Percentiles rank a stretch among this genome's conserved stretches.
Conservation (phyloP, 345 rosid species). For the Aquilaria malaccensis region DNA sequence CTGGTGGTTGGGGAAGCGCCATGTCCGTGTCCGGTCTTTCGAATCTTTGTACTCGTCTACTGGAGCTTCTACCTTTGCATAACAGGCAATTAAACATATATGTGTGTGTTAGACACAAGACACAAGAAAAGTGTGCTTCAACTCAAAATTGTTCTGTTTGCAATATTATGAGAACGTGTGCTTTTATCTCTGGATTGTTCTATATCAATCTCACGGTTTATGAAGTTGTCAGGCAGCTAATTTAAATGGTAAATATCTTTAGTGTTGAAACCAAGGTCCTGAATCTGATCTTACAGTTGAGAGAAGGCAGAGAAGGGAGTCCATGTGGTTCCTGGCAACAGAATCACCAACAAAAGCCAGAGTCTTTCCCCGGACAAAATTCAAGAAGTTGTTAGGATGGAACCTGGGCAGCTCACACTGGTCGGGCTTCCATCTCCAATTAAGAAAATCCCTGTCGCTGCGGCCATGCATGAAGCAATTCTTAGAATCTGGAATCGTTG, state of each 20-base stretch:
- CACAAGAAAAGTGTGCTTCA: neutral
- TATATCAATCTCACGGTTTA: no score
- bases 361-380: conserved; percentile 48
- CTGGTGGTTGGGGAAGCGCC: conserved; percentile 48
- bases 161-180: no score
- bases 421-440: conserved; percentile 80
- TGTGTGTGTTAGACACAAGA: no score
- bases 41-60: conserved; percentile 35
- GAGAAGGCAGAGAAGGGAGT: conserved; percentile 68
- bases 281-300: conserved; percentile 34
- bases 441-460: conserved; percentile 45
- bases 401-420: conserved; percentile 56
- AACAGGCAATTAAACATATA: no score
- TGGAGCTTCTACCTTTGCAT: conserved; percentile 50
- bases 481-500: conserved; percentile 58
- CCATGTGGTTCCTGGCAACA: conserved; percentile 77
- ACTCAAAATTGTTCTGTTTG: no score
- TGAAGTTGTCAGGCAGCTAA: no score
- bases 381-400: conserved; percentile 38
- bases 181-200: no score
- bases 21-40: conserved; percentile 48
- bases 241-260: neutral
- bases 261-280: no score
- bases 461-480: conserved; percentile 66
- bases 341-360: conserved; percentile 74